Evolutionary conservation across 495 filamentous ascomycete species (phyloP).

Genomic region (Penicillium lividum): DNA sequence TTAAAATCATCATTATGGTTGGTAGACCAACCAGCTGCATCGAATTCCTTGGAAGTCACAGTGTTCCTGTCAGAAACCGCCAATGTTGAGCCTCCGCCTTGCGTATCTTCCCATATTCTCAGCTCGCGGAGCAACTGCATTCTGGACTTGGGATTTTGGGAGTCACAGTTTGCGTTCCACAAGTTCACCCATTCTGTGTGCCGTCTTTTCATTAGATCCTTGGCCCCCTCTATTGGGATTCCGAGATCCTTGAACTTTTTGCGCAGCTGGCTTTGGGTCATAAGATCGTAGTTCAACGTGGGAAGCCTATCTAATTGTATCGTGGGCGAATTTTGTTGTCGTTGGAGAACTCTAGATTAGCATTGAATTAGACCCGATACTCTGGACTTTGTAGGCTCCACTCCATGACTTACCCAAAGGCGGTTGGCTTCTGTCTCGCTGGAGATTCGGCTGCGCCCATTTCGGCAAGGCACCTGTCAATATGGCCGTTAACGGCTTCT

Average conservation of each 20-base stretch:
- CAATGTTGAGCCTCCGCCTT: slow-evolving; percentile 44
- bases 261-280: slow-evolving; percentile 72
- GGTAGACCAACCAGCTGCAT: slow-evolving; percentile 71
- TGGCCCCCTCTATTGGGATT: slow-evolving; percentile 69
- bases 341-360: slow-evolving; percentile 5
- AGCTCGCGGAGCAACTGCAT: slow-evolving; percentile 73
- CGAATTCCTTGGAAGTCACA: slow-evolving; percentile 80
- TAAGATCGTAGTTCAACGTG: slow-evolving; percentile 73
- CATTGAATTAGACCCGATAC: slow-evolving; percentile 15
- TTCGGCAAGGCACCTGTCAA: slow-evolving; percentile 60
- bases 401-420: slow-evolving; percentile 34
- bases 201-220: slow-evolving; percentile 67
- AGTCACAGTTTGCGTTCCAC: slow-evolving; percentile 96
- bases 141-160: slow-evolving; percentile 66
- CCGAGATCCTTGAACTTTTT: slow-evolving; percentile 83
- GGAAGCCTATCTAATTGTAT: slow-evolving; percentile 64
- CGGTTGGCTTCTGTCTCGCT: slow-evolving; percentile 17
- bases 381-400: background rate
- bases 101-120: slow-evolving; percentile 79
- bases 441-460: slow-evolving; percentile 13
- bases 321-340: slow-evolving; percentile 12
- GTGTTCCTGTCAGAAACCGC: slow-evolving; percentile 28
- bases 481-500: slow-evolving; percentile 68
- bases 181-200: slow-evolving; percentile 94
- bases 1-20: slow-evolving; percentile 74